Conservation (phyloP, 192 early-diverging fungal species). For the Entophlyctis helioformis region DNA sequence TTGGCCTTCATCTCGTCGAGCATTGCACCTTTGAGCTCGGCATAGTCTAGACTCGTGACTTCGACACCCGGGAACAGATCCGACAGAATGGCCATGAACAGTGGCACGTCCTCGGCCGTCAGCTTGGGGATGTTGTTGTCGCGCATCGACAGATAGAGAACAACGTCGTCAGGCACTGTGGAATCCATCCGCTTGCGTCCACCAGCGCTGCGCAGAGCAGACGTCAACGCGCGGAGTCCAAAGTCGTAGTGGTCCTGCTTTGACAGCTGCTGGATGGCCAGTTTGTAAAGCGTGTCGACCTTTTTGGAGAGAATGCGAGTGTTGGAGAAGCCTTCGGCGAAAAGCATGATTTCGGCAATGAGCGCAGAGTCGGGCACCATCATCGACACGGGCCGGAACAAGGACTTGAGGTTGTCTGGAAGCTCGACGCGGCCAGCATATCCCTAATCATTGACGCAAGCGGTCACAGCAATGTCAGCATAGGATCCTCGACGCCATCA, state of each 20-base stretch:
- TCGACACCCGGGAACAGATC: constrained; percentile 50
- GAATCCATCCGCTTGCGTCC: constrained; percentile 29
- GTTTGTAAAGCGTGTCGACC: constrained; percentile 46
- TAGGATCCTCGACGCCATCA: too few species aligned
- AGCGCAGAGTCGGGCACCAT: constrained; percentile 50
- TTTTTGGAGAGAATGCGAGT: constrained; percentile 39
- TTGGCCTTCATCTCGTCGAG: constrained; percentile 33
- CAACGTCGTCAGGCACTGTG: constrained; percentile 36
- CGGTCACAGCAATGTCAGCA: too few species aligned
- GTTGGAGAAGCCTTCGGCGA: constrained; percentile 50
- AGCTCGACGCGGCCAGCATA: constrained; percentile 45
- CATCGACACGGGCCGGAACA: constrained; percentile 51
- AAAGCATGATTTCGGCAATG: constrained; percentile 56
- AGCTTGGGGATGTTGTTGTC: constrained; percentile 52
- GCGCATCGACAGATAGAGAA: constrained; percentile 34
- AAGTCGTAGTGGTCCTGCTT: constrained; percentile 58
- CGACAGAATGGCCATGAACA: constrained; percentile 42
- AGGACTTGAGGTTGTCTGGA: constrained; percentile 44
- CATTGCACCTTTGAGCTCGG: constrained; percentile 32
- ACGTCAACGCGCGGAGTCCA: constrained; percentile 37
- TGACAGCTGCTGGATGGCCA: constrained; percentile 45
- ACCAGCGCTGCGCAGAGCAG: constrained; percentile 36
- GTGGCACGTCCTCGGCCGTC: constrained; percentile 46
- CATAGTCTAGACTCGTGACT: constrained; percentile 27
- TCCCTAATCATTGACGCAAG: too few species aligned